Base-by-base conservation (phyloP, 768 basidiomycete genomes). In the Cystofilobasidium bisporidii region DNA sequence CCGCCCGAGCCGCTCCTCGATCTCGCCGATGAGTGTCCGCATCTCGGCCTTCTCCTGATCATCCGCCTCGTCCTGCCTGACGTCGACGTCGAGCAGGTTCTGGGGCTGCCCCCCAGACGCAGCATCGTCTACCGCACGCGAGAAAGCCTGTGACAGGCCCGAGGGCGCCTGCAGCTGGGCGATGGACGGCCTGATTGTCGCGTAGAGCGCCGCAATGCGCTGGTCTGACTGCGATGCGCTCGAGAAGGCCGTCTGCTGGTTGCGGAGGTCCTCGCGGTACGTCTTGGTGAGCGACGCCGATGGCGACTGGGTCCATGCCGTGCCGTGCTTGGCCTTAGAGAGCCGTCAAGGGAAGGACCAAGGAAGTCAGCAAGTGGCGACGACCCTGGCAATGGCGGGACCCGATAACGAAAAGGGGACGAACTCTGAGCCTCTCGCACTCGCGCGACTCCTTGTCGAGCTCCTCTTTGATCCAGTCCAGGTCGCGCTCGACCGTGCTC, bases 221-320 rank as follows among this genome's bases (percentile, higher is more conserved):
- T 80, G 79, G 74, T 98, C 93, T 1, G 89, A 90, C 32, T 81
- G 76, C 0, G 83, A 82, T 0, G 94, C 94, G 1, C 88, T 85
- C 14, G 87, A 85, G 45, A 94, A 79, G 0, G 87, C 83, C 12
- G 67, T 56, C 40, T 61, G 67, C 30, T 68, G 67, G 24, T 61
- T 56, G 24, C 67, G 61, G 11, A 68, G 41, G 38, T 68, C 67
- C 20, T 79, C 79, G 26, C 83, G 76, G 71, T 91, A 88, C 14
- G 84, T 81, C 76, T 91, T 87, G 53, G 87, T 88, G 67, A 86
- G 77, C 1, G 83, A 81, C 0, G 89, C 85, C 6, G 87, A 87
- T 0, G 94, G 93, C 12, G 83, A 82, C 76, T 96, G 93, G 11
- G 87, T 85, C 87, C 90, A 97, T 33, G 83, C 76, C 71, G 91